Evolutionary conservation across 2,329 filamentous ascomycete species (phyloP).

Genomic region (Didymella pinodella): DNA sequence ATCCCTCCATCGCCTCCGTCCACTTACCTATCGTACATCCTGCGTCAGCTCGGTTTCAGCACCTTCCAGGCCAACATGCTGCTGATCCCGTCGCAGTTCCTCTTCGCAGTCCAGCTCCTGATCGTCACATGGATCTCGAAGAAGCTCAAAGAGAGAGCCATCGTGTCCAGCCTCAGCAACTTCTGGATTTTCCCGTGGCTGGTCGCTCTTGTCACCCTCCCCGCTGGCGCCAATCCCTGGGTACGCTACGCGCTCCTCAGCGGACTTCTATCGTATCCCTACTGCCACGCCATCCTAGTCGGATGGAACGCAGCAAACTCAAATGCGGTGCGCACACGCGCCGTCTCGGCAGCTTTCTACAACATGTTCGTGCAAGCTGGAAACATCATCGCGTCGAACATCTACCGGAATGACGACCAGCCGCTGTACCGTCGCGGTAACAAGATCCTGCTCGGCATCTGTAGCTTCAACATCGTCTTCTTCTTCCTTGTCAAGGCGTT

Average conservation of each 20-base stretch:
- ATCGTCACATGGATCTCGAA: slow-evolving; percentile 57
- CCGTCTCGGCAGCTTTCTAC: slow-evolving; percentile 52
- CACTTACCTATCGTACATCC: slow-evolving; percentile 62
- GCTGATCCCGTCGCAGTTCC: slow-evolving; percentile 59
- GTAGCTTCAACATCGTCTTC: slow-evolving; percentile 42
- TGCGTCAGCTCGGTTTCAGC: slow-evolving; percentile 66
- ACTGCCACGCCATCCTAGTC: slow-evolving; percentile 56
- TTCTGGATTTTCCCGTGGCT: slow-evolving; percentile 69
- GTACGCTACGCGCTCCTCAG: slow-evolving; percentile 61
- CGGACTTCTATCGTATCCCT: slow-evolving; percentile 62
- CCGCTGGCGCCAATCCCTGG: slow-evolving; percentile 57
- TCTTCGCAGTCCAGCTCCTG: slow-evolving; percentile 54
- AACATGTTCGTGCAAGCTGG: slow-evolving; percentile 59
- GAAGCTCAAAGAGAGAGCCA: slow-evolving; percentile 55
- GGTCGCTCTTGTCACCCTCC: slow-evolving; percentile 60
- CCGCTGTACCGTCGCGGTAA: slow-evolving; percentile 57
- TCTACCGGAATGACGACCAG: slow-evolving; percentile 58
- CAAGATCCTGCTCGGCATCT: slow-evolving; percentile 44
- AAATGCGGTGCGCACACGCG: slow-evolving; percentile 51
- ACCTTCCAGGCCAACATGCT: slow-evolving; percentile 71
- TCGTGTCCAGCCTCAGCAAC: slow-evolving; percentile 60
- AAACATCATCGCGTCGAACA: slow-evolving; percentile 57
- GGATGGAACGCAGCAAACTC: slow-evolving; percentile 52
- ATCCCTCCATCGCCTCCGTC: slow-evolving; percentile 31
- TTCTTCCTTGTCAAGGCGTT: slow-evolving; percentile 51